Conservation (phyloP, 805 yeast genomes). For the Schwanniomyces sp. region DNA sequence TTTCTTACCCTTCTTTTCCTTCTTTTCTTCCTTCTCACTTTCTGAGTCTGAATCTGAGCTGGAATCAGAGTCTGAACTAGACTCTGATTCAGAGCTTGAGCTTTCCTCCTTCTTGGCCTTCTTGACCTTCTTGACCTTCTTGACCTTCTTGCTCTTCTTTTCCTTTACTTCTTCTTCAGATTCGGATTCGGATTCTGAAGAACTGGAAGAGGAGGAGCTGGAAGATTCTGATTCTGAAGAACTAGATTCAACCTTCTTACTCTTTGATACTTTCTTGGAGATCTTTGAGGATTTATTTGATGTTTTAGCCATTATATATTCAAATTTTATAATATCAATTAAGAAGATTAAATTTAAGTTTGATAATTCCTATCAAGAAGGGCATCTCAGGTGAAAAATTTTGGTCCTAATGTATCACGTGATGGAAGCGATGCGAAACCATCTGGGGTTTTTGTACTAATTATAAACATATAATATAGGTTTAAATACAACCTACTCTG, state of each 20-base stretch:
- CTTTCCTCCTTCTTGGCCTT: conserved; percentile 16
- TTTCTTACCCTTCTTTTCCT: not conserved
- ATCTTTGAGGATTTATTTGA: conserved; percentile 27
- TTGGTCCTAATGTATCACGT: not conserved
- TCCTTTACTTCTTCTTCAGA: conserved; percentile 21
- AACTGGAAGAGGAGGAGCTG: conserved; percentile 22
- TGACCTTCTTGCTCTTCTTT: conserved; percentile 12
- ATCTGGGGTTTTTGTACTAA: not conserved
- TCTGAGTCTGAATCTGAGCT: conserved; percentile 1
- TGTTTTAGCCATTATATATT: conserved; percentile 39
- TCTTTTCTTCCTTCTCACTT: conserved; percentile 11
- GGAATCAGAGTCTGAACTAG: not conserved
- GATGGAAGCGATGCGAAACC: not conserved
- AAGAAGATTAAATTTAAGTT: conserved; percentile 1
- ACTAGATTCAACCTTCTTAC: conserved; percentile 22
- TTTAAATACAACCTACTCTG: no score
- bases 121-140: no score
- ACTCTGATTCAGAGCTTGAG: conserved; percentile 12
- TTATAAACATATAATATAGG: no score
- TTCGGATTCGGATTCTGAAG: conserved; percentile 19
- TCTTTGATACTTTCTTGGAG: conserved; percentile 21
- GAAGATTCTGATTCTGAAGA: conserved; percentile 4
- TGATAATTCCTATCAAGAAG: not conserved
- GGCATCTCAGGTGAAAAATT: conserved; percentile 8
- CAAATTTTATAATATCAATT: not conserved